These are phyloP conservation scores for Aspergillus ochraceoroseus DNA, from an alignment of 2,329 filamentous ascomycete genomes.

Conservation along the genomic window DNA sequence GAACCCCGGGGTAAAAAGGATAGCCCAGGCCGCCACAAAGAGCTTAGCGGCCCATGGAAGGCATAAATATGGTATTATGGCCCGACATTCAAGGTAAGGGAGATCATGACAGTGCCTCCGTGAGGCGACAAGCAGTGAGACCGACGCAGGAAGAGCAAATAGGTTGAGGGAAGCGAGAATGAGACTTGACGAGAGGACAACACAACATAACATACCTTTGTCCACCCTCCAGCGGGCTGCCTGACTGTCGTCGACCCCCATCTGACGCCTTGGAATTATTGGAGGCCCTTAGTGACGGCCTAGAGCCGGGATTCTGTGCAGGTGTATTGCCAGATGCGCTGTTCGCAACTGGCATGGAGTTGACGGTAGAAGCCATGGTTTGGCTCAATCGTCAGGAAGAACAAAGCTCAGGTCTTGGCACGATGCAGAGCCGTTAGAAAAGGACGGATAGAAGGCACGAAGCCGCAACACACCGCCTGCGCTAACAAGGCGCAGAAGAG, in stretches of 20 bases:
- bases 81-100: slow-evolving; percentile 3
- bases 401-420: slow-evolving; percentile 33
- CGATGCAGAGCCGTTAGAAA: slow-evolving; percentile 32
- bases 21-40: not conserved
- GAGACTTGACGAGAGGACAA: slow-evolving; percentile 13
- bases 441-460: slow-evolving; percentile 26
- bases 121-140: slow-evolving; percentile 17
- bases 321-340: slow-evolving; percentile 36
- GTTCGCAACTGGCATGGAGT: slow-evolving; percentile 35
- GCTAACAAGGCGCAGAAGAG: slow-evolving; percentile 22
- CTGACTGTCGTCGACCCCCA: slow-evolving; percentile 52
- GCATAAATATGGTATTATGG: not conserved
- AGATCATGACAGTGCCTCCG: not conserved
- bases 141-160: slow-evolving; percentile 9
- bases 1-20: not conserved
- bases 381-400: slow-evolving; percentile 29
- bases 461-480: slow-evolving; percentile 41
- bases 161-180: slow-evolving; percentile 7
- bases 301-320: slow-evolving; percentile 36
- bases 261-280: slow-evolving; percentile 50
- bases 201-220: slow-evolving; percentile 49
- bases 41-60: not conserved
- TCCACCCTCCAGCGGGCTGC: slow-evolving; percentile 51
- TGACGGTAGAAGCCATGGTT: slow-evolving; percentile 41
- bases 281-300: slow-evolving; percentile 49